Evolutionary conservation across 2,329 filamentous ascomycete species (phyloP).

Genomic region (Paracoccidioides brasiliensis): DNA sequence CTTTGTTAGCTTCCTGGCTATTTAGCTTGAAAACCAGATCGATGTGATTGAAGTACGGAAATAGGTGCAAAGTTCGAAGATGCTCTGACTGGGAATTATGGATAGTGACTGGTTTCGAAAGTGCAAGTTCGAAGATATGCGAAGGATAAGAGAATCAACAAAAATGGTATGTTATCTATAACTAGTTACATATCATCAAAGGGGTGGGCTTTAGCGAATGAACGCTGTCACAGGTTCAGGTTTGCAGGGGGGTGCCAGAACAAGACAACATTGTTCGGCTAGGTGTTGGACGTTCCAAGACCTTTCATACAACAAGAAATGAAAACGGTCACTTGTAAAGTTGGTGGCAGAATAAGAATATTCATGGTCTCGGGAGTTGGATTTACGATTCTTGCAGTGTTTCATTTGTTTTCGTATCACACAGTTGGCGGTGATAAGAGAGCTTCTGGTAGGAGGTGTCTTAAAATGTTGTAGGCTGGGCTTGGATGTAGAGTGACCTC

Average conservation of each 20-base stretch:
- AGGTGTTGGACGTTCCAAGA: neutral
- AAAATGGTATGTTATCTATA: neutral
- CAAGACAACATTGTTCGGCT: neutral
- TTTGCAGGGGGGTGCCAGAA: neutral
- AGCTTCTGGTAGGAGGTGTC: no score
- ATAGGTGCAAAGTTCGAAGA: neutral
- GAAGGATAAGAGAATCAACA: neutral
- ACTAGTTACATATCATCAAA: neutral
- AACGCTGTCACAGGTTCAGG: neutral
- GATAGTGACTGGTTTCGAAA: neutral
- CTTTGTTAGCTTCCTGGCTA: neutral
- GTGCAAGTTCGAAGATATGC: neutral
- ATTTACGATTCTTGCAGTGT: neutral
- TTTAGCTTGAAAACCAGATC: no score
- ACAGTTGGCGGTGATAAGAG: no score
- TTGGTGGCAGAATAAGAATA: neutral
- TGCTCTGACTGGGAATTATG: neutral
- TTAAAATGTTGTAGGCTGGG: no score
- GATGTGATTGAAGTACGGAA: neutral
- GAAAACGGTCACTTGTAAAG: neutral
- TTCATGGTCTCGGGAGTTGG: neutral
- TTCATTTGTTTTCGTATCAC: neutral
- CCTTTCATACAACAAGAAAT: neutral
- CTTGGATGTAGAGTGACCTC: no score
- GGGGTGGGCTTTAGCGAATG: neutral